Base-by-base conservation (phyloP, 2,329 filamentous ascomycete species). In the Xylariales sp. region DNA sequence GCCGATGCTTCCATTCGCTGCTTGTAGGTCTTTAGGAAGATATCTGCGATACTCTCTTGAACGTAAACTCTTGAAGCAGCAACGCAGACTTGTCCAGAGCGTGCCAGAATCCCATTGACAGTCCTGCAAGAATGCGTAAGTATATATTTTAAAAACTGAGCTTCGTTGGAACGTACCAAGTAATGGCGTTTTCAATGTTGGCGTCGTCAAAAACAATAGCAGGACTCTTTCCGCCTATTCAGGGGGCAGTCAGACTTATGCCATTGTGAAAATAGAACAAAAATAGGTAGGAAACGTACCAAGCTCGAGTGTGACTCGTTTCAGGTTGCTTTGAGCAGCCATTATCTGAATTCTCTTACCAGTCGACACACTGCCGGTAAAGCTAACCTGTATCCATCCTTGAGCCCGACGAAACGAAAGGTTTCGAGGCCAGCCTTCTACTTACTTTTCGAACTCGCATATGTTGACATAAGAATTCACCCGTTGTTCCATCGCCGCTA, bases 21-120 rank as follows among this genome's bases (percentile, higher is more conserved):
- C 14, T 84, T 62, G 21, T 86, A 69, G 0, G 63, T 62, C 44
- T 68, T 66, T 44, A 85, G 75, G 51, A 88, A 88, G 7, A 64
- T 66, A 15, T 68, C 51, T 49, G 84, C 80, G 59, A 84, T 72
- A 25, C 60, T 56, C 34, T 70, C 63, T 2, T 82, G 82, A 4
- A 88, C 75, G 58, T 86, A 86, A 7, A 88, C 80, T 3, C 84
- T 68, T 1, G 82, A 85, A 5, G 82, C 82, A 49, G 86, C 86
- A 24, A 83, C 85, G 67, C 84, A 88, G 35, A 87, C 81, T 59
- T 88, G 84, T 14, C 84, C 84, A 0, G 80, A 80, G 52, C 87
- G 86, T 43, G 78, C 79, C 66, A 85, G 82, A 71, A 88, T 60
- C 10, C 63, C 53, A 42, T 58, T 57, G 19, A 55, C 55, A 11